Base-by-base conservation (phyloP, 768 basidiomycete genomes). In the Trametes coccinea region DNA sequence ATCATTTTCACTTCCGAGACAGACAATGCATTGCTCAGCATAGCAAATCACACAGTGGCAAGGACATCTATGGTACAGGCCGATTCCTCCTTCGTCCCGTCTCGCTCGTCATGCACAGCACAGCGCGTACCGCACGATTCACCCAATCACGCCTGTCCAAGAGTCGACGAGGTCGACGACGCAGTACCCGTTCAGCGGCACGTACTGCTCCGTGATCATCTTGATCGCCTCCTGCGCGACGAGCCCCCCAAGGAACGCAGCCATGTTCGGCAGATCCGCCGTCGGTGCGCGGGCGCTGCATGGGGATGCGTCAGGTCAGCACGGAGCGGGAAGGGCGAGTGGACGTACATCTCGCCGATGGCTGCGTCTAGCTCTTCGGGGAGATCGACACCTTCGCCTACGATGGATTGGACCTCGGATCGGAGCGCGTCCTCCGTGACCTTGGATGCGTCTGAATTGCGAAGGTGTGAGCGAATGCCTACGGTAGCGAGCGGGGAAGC, bases 161-260 rank as follows among this genome's bases (percentile, higher is more conserved):
- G 85, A 86, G 53, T 89, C 89, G 31, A 93, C 80, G 63, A 97
- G 81, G 75, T 98, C 95, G 50, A 96, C 78, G 27, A 93, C 80
- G 67, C 90, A 92, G 65, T 88, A 89, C 13, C 93, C 92, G 62
- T 89, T 85, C 64, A 96, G 82, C 7, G 97, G 95, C 13, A 95
- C 82, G 71, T 99, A 99, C 74, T 99, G 97, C 69, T 86, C 87
- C 59, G 96, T 99, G 69, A 96, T 89, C 76, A 98, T 82, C 82
- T 99, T 98, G 81, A 98, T 98, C 5, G 88, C 87, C 72, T 99
- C 97, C 68, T 99, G 97, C 29, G 95, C 94, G 17, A 98, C 89
- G 39, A 98, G 74, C 2, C 97, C 97, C 1, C 97, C 97, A 0
- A 98, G 78, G 69, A 98, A 86, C 2, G 95, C 95, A 0, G 96